Evolutionary conservation across 345 rosid genomes (phyloP), one percentile per base, ranked within the genome.

Genomic region (Populus euphratica): DNA sequence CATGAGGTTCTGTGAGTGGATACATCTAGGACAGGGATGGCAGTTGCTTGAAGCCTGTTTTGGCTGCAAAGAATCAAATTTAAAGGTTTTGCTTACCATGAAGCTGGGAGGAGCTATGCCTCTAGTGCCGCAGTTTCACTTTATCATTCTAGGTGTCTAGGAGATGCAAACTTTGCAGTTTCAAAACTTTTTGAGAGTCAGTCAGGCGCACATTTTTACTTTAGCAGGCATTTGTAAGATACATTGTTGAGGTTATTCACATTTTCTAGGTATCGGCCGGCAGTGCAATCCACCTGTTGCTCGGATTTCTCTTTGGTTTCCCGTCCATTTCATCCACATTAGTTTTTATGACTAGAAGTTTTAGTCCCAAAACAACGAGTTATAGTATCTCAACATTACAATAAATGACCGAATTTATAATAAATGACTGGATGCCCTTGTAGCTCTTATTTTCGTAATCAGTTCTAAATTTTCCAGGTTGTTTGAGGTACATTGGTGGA

Each of bases 1-100:
- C 92, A 92, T 10, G 86, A 92, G 81, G 80, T 93, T 77, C 88
- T 95, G 54, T 96, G 81, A 88, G 70, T 14, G 8, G 20, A n/a
- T 14, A 17, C 16, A 5, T 8, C 29, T 0, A 62, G 49, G 41
- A n/a, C 17, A 35, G 47, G 31, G 6, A 12, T 35, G 52, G 14
- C 65, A 2, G 18, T 41, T n/a, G 44, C 10, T 8, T 16, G 18
- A 2, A 35, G 33, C 25, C 8, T 64, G 31, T 17, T 70, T 64
- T 11, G 47, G 49, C 39, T n/a, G 27, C 70, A 44, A 67, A 66
- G 6, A 33, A 12, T 38, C 29, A 27, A 27, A 68, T 52, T 27
- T 62, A 31, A 73, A 68, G 52, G 39, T 54, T 54, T 61, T 54
- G 70, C 35, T 33, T n/a, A 5, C 20, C 50, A 14, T 17, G 50